phyloP scores from a whole-genome alignment of 345 rosid species.

The Eucalyptus sp. region DNA sequence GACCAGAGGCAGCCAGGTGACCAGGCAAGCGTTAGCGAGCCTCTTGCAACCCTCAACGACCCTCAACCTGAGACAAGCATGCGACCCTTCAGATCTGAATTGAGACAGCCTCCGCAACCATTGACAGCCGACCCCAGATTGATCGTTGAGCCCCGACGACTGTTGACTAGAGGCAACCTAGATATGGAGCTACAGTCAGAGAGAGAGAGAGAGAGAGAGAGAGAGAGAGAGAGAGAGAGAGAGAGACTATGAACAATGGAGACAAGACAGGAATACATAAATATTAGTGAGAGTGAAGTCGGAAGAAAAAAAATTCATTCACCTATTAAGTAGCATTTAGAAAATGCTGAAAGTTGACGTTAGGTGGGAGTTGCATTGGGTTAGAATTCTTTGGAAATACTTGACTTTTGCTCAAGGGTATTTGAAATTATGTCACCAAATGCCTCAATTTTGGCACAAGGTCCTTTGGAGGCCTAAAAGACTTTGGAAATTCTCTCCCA shows the following conservation, averaged over 20 bases:
- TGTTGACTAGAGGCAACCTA: neutral
- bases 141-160: neutral
- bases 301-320: neutral
- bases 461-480: neutral
- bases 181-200: neutral
- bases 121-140: neutral
- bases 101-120: neutral
- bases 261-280: neutral
- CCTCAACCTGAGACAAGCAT: neutral
- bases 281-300: neutral
- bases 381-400: neutral
- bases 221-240: neutral
- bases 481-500: neutral
- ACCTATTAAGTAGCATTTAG: neutral
- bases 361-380: neutral
- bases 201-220: neutral
- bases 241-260: neutral
- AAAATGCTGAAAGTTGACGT: neutral
- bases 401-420: neutral
- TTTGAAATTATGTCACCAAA: neutral
- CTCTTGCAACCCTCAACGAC: neutral
- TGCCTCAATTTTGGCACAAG: neutral
- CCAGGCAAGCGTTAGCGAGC: neutral
- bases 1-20: neutral
- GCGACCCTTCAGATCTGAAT: neutral